Conservation (phyloP, 2,329 filamentous ascomycete species). For the Massarina eburnea region DNA sequence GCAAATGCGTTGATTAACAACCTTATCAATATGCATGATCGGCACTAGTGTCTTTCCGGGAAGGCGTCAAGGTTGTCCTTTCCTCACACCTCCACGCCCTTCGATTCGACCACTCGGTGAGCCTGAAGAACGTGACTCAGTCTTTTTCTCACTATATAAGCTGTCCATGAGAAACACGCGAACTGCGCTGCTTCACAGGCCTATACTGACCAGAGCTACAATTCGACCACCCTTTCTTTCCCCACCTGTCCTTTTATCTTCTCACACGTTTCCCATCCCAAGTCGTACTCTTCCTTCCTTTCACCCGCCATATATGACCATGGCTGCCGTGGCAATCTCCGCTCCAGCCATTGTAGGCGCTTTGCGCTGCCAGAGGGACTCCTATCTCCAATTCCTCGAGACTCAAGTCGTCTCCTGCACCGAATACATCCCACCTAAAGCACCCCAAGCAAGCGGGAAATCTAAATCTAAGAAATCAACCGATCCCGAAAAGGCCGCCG, state of each 20-base stretch:
- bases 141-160: neutral
- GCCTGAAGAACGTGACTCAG: neutral
- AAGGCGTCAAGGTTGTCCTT: neutral
- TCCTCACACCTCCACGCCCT: neutral
- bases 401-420: conserved; percentile 36
- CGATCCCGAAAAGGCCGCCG: conserved; percentile 20
- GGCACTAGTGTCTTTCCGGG: neutral
- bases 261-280: conserved; percentile 1
- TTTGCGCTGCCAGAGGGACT: conserved; percentile 34
- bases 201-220: conserved; percentile 14
- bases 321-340: conserved; percentile 17
- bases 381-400: conserved; percentile 32
- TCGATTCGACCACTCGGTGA: neutral
- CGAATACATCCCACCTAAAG: conserved; percentile 27
- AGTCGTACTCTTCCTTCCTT: neutral
- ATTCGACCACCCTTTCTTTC: conserved; percentile 11
- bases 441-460: conserved; percentile 19
- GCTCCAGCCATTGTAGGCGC: conserved; percentile 32
- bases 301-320: conserved; percentile 4
- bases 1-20: too few relatives aligned
- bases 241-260: conserved; percentile 6
- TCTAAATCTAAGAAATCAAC: conserved; percentile 30
- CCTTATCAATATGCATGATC: neutral
- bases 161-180: neutral
- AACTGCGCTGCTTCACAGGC: neutral